Percentiles rank a stretch among this genome's conserved stretches.
Evolutionary conservation across 2,329 filamentous ascomycete species (phyloP).

Genomic region (Penicillium thymicola): DNA sequence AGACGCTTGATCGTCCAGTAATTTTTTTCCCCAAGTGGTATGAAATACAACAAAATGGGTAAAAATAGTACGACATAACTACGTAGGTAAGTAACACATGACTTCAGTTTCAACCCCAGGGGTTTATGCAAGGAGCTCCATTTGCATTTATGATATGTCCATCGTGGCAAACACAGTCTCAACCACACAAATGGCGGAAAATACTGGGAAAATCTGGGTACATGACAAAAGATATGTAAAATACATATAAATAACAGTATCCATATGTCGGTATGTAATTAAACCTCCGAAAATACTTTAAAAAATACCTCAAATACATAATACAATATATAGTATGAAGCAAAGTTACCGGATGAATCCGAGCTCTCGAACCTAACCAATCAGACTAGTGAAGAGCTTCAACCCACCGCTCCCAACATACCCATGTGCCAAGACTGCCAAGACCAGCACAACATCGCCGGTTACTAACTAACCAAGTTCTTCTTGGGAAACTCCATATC

Average conservation of each 20-base stretch:
- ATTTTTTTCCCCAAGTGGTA: neutral
- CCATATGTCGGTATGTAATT: neutral
- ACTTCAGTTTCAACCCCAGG: neutral
- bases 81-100: neutral
- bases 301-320: neutral
- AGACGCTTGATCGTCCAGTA: neutral
- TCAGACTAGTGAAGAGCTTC: neutral
- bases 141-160: conserved; percentile 4
- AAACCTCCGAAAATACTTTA: neutral
- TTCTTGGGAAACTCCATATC: neutral
- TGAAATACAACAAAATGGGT: neutral
- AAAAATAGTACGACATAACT: neutral
- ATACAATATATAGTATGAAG: too few species aligned
- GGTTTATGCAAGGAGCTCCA: conserved; percentile 8
- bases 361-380: conserved; percentile 15
- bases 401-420: neutral
- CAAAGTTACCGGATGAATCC: conserved; percentile 1
- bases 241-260: neutral
- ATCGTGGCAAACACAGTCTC: neutral
- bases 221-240: neutral
- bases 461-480: neutral
- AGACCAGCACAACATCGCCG: neutral
- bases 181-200: neutral
- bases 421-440: conserved; percentile 8
- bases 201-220: neutral